Evolutionary conservation across 495 filamentous ascomycete species (phyloP), one percentile per base, ranked within the genome.

Genomic region (Aspergillus indologenus): DNA sequence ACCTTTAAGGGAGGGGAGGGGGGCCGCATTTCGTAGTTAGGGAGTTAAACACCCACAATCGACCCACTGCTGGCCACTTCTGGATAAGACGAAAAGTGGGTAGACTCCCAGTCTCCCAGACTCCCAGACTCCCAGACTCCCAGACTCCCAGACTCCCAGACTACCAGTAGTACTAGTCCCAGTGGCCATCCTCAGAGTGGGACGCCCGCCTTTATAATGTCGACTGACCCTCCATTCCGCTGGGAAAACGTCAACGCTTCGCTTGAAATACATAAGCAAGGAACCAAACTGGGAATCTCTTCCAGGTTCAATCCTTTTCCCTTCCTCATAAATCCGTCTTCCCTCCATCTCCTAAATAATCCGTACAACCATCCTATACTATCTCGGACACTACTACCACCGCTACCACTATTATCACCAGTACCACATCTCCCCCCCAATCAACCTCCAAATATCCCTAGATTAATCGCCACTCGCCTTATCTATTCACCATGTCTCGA

Each of bases 401-500:
- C 34, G n/a, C 26, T 6, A 15, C 43, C 21, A 40, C 34, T 15
- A 40, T 11, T 11, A 40, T 11, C 34, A 40, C 12, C 34, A 40
- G 4, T 9, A 29, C 26, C 26, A 40, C 29, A 22, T 21, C 17
- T 45, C 47, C 45, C 18, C 26, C 4, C 4, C 26, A 29, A 29
- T 29, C 26, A 29, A 29, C 26, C 26, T 29, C 9, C 26, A 29
- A 29, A 29, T 29, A 3, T 53, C 45, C n/a, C 47, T 54, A 31
- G 57, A 58, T 45, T 53, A 46, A 49, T 60, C 53, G 55, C 54
- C 56, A 52, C 56, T 57, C 45, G 45, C 18, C 54, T 47, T 51
- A n/a, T n/a, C n/a, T n/a, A 51, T 50, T 60, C 55, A 74, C 60
- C 60, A 77, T 76, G 75, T 71, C 70, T 51, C 71, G 69, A 65